Base-by-base conservation (phyloP, 1,139 yeast genomes). In the Meyerozyma carpophila region DNA sequence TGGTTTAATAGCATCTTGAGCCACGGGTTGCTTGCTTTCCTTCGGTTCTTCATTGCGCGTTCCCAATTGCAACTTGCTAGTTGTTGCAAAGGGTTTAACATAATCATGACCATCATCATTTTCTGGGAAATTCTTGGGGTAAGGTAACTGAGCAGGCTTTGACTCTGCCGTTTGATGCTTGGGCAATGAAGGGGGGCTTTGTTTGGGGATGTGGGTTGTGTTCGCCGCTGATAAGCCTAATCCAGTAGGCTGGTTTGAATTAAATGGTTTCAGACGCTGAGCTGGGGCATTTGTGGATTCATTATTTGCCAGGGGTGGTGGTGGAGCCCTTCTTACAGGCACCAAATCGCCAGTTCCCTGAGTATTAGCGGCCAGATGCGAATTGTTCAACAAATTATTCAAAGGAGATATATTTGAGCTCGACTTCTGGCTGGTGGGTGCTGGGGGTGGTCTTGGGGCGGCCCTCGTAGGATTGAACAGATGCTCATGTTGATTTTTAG, bases 281-380 rank as follows among this genome's bases (percentile, higher is more conserved):
- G 39, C 20, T 9, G 20, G 28, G 5, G 29, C n/a, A 18, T 24
- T 11, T 4, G 18, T 24, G 34, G 34, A 13, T 13, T 50, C 47
- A 16, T 46, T 36, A 26, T 41, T 28, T 45, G 40, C 11, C 46
- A 38, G 58, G 37, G 82, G 82, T 7, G 81, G 81, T 5, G 73
- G 64, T 11, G 79, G 77, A 1, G 79, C 77, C 45, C 66, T 67
- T 52, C 80, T 67, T 52, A 63, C 64, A 8, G 82, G 81, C 3
- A 70, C 59, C 45, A 75, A 69, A 37, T 65, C 70, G 7, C 31
- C 38, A 20, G 36, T 42, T 11, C 27, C 40, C n/a, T 52, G 50
- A 27, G 50, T 14, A 8, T 24, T n/a, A 25, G 31, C 7, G 47
- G 38, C 34, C 27, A 48, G 47, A 28, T 56, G 56, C 8, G 66